Conservation (phyloP, 2,329 filamentous ascomycete species). For the Diaporthe citrichinensis region DNA sequence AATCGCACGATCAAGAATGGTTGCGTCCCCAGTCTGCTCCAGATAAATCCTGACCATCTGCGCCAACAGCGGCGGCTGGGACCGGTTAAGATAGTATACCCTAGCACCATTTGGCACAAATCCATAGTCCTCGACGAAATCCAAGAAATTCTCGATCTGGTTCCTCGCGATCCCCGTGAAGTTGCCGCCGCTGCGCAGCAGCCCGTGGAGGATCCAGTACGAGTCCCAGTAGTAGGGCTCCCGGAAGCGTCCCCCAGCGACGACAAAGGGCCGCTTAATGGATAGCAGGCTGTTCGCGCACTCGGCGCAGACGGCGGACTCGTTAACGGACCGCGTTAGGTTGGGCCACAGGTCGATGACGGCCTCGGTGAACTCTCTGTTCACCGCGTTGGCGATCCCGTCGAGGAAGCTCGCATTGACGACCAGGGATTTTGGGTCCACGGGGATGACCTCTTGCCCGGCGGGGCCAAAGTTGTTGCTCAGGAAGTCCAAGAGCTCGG, state of each 20-base stretch:
- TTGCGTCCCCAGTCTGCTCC: slow-evolving; percentile 74
- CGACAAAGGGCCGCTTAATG: slow-evolving; percentile 77
- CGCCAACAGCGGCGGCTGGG: slow-evolving; percentile 75
- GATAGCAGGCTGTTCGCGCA: slow-evolving; percentile 77
- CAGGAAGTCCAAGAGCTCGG: slow-evolving; percentile 73
- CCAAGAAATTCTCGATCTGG: slow-evolving; percentile 79
- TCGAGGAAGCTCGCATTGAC: slow-evolving; percentile 72
- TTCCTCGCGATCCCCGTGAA: slow-evolving; percentile 75
- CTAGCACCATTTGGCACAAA: slow-evolving; percentile 79
- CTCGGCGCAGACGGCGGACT: slow-evolving; percentile 66
- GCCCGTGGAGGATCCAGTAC: slow-evolving; percentile 77
- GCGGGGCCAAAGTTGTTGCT: slow-evolving; percentile 73
- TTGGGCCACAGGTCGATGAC: slow-evolving; percentile 80
- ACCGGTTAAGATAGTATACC: slow-evolving; percentile 77
- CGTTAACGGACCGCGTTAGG: slow-evolving; percentile 71
- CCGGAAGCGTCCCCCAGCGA: slow-evolving; percentile 78
- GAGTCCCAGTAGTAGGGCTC: slow-evolving; percentile 82
- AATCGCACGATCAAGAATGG: slow-evolving; percentile 71
- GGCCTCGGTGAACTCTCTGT: slow-evolving; percentile 72
- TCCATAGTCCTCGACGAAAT: slow-evolving; percentile 74
- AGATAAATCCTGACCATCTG: slow-evolving; percentile 77
- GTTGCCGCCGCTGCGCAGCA: slow-evolving; percentile 74
- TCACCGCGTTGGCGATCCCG: slow-evolving; percentile 68
- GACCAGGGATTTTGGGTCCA: slow-evolving; percentile 64
- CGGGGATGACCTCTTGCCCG: slow-evolving; percentile 72